phyloP scores from a whole-genome alignment of 1,284 basidiomycete genomes.

The Naganishia sp. region DNA sequence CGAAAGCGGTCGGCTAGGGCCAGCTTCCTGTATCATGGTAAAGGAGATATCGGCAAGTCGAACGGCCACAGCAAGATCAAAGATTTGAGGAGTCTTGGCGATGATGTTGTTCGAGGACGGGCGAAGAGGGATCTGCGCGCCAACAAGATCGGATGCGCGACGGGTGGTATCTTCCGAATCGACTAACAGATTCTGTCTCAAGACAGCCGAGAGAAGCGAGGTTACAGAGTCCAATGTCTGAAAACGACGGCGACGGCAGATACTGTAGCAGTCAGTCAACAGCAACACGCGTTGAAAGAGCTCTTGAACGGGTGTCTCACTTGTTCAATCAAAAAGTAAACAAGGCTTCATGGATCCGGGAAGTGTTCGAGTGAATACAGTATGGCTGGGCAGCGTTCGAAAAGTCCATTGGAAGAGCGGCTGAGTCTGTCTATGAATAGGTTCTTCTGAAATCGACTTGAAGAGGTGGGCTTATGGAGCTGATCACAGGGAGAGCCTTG shows the following conservation, averaged over 20 bases:
- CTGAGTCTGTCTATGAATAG: too few relatives aligned
- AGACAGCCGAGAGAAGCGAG: background rate
- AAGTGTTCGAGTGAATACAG: too few relatives aligned
- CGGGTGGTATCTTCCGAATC: too few relatives aligned
- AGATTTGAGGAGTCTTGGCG: background rate
- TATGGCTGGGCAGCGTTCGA: too few relatives aligned
- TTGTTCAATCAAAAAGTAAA: background rate
- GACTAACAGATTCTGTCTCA: background rate
- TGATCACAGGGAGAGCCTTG: too few relatives aligned
- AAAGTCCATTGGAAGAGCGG: too few relatives aligned
- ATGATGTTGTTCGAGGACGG: background rate
- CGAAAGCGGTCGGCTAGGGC: slow-evolving; percentile 6
- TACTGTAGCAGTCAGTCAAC: background rate
- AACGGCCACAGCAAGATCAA: background rate
- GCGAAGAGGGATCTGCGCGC: too few relatives aligned
- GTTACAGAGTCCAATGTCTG: background rate
- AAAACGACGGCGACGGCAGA: background rate
- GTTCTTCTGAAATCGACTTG: too few relatives aligned
- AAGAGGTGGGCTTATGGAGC: too few relatives aligned
- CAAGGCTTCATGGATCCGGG: background rate
- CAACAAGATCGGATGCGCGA: too few relatives aligned
- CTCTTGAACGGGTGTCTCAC: background rate
- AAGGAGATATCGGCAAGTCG: background rate
- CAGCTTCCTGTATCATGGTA: background rate
- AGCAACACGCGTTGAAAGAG: background rate